Base-by-base conservation (phyloP, 495 filamentous ascomycete genomes). In the Hyaloscypha bicolor region DNA sequence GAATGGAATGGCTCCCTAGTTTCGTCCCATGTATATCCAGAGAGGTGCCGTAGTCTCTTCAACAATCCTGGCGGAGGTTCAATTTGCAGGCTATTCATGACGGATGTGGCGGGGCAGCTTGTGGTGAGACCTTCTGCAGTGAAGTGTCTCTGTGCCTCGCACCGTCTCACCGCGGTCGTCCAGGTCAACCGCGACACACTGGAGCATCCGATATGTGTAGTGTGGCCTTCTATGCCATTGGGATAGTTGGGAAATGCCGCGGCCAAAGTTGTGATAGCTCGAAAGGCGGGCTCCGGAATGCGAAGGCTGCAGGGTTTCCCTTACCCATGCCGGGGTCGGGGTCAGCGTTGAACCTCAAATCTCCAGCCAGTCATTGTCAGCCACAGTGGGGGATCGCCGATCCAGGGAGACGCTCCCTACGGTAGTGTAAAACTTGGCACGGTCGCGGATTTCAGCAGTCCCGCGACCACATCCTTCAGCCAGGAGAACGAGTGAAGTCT, bases 1-100 rank as follows among this genome's bases (percentile, higher is more conserved):
- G 59, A 61, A 61, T 61, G 59, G 39, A 61, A 61, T n/a, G 59
- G 39, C n/a, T 42, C 21, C n/a, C 37, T 12, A 11, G 33, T n/a
- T 39, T 48, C 37, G 32, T 61, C 59, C 59, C 59, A 61, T 22
- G 32, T 61, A 21, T 61, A 61, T 45, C 33, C 59, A 6, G 33
- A 11, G 25, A 61, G 59, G 11, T 42, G 59, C 22, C 59, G 59
- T 5, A 61, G 59, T 48, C 59, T 37, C 25, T 21, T 48, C 37
- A 61, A 42, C 21, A 61, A 33, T 29, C 39, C 37, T 35, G 32
- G 59, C 31, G 35, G 59, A 37, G 59, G 59, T 29, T 61, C 59
- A 29, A 48, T 19, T n/a, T 33, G 59, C 33, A 5, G 30, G n/a
- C 9, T 45, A 21, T 45, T 42, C 32, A 39, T 42, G 32, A 61